Base-by-base conservation (phyloP, 176 grass and related monocot genomes). In the Rhynchospora tenuis region DNA sequence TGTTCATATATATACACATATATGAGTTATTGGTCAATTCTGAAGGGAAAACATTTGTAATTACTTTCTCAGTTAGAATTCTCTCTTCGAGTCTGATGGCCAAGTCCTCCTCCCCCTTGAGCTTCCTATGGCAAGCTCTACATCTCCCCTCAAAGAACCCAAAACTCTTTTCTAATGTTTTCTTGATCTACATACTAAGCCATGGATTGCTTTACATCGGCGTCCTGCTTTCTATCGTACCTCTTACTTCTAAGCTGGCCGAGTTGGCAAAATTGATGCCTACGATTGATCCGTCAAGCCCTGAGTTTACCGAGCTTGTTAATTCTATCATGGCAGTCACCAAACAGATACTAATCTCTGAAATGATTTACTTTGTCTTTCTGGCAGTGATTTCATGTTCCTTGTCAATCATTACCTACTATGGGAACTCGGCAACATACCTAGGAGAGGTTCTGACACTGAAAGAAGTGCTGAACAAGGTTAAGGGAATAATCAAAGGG, bases 61-160 rank as follows among this genome's bases (percentile, higher is more conserved):
- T 73, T 14, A 26, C 1, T 48, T 38, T 73, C n/a, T 50, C 70
- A 50, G 10, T 24, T 23, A 26, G 4, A 15, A 73, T 73, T 51
- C n/a, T 73, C 0, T 7, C 4, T 67, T 67, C 14, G 38, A 65
- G 10, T n/a, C 59, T 12, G n/a, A 75, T 73, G 73, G 55, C 59
- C 19, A 82, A 67, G 23, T 20, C 27, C n/a, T 14, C 20, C 23
- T 75, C 58, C 15, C 11, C 57, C 69, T 84, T 26, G 6, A 79
- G 26, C 46, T 78, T 84, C 59, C 15, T 88, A 74, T 45, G 27
- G 46, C 59, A 84, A 88, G 81, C 85, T 31, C 0, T 87, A 28
- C 23, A 56, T 29, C 78, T 87, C 51, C 79, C 79, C n/a, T 51
- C 51, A 22, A 75, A 73, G 29, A 87, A 87, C 65, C 66, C 65